Evolutionary conservation across 176 grass and related monocot genomes (phyloP).

Genomic region (Carex myosuroides): DNA sequence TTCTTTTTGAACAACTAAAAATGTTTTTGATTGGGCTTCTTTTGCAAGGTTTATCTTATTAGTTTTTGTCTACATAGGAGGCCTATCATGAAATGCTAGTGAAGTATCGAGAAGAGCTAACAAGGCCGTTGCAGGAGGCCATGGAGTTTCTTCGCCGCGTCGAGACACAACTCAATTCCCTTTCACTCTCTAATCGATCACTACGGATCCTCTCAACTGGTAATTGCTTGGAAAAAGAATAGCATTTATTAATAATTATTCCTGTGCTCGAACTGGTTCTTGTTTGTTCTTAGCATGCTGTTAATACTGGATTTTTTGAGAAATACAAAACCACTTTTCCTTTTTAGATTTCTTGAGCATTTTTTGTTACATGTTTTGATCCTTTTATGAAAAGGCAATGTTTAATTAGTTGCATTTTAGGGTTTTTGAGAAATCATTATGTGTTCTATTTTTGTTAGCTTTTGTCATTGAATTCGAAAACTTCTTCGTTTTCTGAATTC

Average conservation of each 20-base stretch:
- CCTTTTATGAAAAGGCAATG: background rate
- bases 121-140: conserved; percentile 83
- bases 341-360: background rate
- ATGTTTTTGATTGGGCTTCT: background rate
- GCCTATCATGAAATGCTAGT: conserved; percentile 98
- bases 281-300: conserved; percentile 3
- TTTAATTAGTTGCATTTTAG: background rate
- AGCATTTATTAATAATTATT: conserved; percentile 2
- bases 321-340: background rate
- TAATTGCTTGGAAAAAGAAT: conserved; percentile 15
- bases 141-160: conserved; percentile 91
- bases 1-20: background rate
- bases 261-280: background rate
- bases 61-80: conserved; percentile 39
- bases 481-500: background rate
- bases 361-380: conserved; percentile 8
- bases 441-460: background rate
- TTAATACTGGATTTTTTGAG: background rate
- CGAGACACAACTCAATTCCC: conserved; percentile 82
- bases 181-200: conserved; percentile 76
- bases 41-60: background rate
- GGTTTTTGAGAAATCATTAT: background rate
- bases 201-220: conserved; percentile 76
- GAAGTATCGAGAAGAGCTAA: conserved; percentile 92
- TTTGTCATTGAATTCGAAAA: background rate